Base-by-base conservation (phyloP, 306 rosid species). In the Castanea sativa region DNA sequence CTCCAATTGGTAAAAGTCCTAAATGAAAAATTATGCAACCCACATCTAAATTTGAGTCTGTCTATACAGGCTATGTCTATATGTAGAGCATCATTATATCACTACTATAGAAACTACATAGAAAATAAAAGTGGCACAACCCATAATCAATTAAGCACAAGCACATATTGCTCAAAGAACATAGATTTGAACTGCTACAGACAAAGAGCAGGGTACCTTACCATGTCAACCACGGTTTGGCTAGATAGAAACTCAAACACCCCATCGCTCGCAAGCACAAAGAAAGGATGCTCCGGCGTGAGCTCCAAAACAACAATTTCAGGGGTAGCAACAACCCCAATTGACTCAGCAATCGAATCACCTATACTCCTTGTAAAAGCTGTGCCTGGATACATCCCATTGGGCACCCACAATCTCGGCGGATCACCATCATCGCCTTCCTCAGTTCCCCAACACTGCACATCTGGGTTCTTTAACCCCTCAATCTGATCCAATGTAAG, bases 371-470 rank as follows among this genome's bases (percentile, higher is more conserved):
- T 89, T 0, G 98, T 96, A 64, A 96, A 96, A 69, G 99, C 98
- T 2, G 99, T 96, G 63, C 99, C 98, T 14, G 99, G 99, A 70
- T 93, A 96, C 98, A 96, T 93, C 80, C 97, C 97, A 83, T 96
- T 93, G 0, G 98, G 97, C 38, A 96, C 93, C 99, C 99, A 96
- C 75, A 96, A 81, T 79, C 99, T 84, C 1, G 99, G 99, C 0
- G 99, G 99, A 79, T 96, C 99, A 19, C 98, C 99, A 79, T 93
- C 99, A 85, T 96, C 99, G 0, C 83, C 88, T 89, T 92, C 99
- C 75, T 95, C 97, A 11, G 91, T 89, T 8, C 92, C 99, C 99
- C 98, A 96, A 82, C 93, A 91, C 83, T 84, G 99, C 79, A 93
- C 92, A 64, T 93, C 94, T 20, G 98, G 99, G 77, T 91, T 82